Evolutionary conservation across 2,329 filamentous ascomycete genomes (phyloP).

Genomic region (Trichophyton simii): DNA sequence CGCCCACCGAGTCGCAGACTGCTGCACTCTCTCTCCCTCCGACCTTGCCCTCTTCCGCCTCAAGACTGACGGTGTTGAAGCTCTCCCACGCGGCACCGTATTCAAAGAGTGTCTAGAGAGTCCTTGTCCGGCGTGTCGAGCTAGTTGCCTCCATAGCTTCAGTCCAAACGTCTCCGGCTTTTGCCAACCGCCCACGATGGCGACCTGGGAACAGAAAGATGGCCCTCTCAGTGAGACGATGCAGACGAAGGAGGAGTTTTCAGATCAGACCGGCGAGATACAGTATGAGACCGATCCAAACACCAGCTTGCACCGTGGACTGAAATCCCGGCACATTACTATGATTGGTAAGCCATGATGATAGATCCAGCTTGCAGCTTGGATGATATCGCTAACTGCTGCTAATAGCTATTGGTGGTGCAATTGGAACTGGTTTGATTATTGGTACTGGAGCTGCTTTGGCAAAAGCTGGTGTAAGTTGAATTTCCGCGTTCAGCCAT

Average conservation of each 20-base stretch:
- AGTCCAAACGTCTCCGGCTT: neutral
- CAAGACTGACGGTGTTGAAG: neutral
- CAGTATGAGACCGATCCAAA: conserved; percentile 16
- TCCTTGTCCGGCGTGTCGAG: neutral
- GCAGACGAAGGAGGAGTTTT: conserved; percentile 10
- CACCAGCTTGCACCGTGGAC: conserved; percentile 29
- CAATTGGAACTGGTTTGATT: conserved; percentile 46
- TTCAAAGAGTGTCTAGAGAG: neutral
- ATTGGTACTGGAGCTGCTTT: conserved; percentile 43
- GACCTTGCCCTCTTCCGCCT: neutral
- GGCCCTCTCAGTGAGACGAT: conserved; percentile 8
- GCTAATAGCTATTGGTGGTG: conserved; percentile 38
- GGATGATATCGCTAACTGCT: conserved; percentile 2
- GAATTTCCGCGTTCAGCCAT: neutral
- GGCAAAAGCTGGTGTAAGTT: conserved; percentile 25
- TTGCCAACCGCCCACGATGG: conserved; percentile 13
- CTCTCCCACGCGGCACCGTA: neutral
- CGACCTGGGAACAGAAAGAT: conserved; percentile 10
- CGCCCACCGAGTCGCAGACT: neutral
- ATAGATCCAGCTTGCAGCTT: conserved; percentile 18
- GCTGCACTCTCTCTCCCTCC: neutral
- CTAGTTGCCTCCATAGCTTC: conserved; percentile 2
- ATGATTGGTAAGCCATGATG: conserved; percentile 40
- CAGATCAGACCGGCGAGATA: conserved; percentile 1
- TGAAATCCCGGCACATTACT: conserved; percentile 44